Base-by-base conservation (phyloP, 208 protist species). In the Crithidia sp. region DNA sequence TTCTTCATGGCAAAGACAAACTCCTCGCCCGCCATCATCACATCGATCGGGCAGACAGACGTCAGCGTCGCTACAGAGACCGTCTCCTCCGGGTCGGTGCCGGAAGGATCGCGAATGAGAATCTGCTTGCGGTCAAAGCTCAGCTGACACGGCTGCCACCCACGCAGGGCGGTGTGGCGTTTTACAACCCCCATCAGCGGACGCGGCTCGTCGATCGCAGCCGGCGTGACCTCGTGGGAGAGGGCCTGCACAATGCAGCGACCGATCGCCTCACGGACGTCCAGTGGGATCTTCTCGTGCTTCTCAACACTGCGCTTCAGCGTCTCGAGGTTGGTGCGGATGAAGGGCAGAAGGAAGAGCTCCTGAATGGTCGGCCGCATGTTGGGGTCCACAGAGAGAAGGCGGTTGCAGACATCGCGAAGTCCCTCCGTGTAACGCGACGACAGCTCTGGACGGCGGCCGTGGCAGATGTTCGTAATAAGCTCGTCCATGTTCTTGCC, bases 1-100 rank as follows among this genome's bases (percentile, higher is more conserved):
- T 92, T 92, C 78, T 92, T 92, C 74, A 94, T 83, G 14, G 89
- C 89, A 64, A 94, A 92, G 53, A 94, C 87, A 49, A 84, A 94
- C 67, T 83, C 67, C 56, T 94, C 87, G 44, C 80, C 70, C 3
- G 89, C 79, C 44, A 92, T 94, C 44, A 64, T 41, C 9, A 82
- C 83, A 64, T 94, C 89, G 59, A 94, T 91, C 14, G 89, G 83
- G 69, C 89, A 94, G 13, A 94, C 87, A 4, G 89, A 94, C 28
- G 89, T 94, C 13, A 94, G 66, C 0, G 89, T 82, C n/a, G 44
- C 55, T 12, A 90, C 73, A 36, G 84, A 73, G 52, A 92, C 75
- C 40, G 55, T 72, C 58, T 94, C 89, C 12, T 83, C 79, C 47
- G 65, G 37, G 40, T 90, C 85, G 28, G 45, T 59, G 16, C 65